A percentile compares a stretch with the other conserved stretches of the same genome.
These are phyloP conservation scores for Plectranthus barbatus DNA, from an alignment of 257 asterid species.

Conservation along the genomic window DNA sequence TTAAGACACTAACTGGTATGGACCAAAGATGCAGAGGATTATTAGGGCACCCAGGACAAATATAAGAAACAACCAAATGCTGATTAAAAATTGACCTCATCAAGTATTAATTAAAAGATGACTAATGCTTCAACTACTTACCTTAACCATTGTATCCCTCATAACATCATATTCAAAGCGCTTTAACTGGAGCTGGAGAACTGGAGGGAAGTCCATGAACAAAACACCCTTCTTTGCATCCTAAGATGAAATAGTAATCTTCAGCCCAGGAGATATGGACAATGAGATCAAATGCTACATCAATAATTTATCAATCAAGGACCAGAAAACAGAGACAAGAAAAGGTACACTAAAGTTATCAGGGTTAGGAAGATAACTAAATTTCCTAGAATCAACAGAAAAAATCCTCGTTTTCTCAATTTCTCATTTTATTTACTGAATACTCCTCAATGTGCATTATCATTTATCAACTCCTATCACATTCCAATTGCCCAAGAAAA, in stretches of 20 bases:
- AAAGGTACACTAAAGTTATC: neutral
- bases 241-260: slow-evolving; percentile 34
- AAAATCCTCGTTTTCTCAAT: neutral
- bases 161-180: slow-evolving; percentile 93
- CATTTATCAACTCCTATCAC: neutral
- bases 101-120: neutral
- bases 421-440: neutral
- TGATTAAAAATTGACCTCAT: neutral
- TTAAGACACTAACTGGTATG: slow-evolving; percentile 3
- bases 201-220: slow-evolving; percentile 95
- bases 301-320: slow-evolving; percentile 9
- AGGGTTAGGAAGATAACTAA: neutral
- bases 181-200: slow-evolving; percentile 97
- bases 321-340: slow-evolving; percentile 3
- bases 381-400: slow-evolving; percentile 7
- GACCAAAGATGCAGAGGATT: neutral
- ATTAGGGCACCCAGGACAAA: neutral
- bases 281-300: slow-evolving; percentile 2
- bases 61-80: neutral
- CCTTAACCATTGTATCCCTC: slow-evolving; percentile 98
- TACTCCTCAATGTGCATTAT: neutral
- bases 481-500: neutral
- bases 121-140: slow-evolving; percentile 23
- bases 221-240: slow-evolving; percentile 98
- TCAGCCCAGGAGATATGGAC: slow-evolving; percentile 10